Conservation (phyloP, 1,139 yeast species). For the Torulaspora globosa region DNA sequence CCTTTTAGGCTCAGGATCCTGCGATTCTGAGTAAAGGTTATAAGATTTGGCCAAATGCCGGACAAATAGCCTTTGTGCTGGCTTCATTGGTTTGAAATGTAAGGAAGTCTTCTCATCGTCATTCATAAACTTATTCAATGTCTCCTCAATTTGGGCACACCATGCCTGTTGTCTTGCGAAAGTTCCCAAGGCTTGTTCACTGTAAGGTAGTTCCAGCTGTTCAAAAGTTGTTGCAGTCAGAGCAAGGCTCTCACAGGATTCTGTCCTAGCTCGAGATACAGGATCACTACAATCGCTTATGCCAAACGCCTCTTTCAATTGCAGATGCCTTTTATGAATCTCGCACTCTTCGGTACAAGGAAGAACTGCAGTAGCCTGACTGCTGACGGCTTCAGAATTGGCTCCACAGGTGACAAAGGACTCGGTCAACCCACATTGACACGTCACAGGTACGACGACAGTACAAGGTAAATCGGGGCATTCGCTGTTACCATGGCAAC, state of each 20-base stretch:
- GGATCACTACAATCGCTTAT: conserved; percentile 17
- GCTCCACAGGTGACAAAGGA: conserved; percentile 54
- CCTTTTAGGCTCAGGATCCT: conserved; percentile 76
- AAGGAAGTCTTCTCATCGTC: conserved; percentile 38
- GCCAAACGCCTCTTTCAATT: conserved; percentile 61
- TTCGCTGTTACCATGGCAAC: conserved; percentile 61
- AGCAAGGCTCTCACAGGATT: conserved; percentile 27
- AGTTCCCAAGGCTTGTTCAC: conserved; percentile 43
- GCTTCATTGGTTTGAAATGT: conserved; percentile 70
- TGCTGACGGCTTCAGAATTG: conserved; percentile 31
- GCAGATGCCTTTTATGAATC: conserved; percentile 53
- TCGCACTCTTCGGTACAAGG: conserved; percentile 74
- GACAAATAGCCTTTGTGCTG: conserved; percentile 65
- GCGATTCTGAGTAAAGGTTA: conserved; percentile 63
- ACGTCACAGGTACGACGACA: conserved; percentile 48
- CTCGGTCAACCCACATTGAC: conserved; percentile 61
- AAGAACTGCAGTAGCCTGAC: conserved; percentile 34
- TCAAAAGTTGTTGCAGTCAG: conserved; percentile 24
- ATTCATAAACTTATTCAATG: conserved; percentile 48
- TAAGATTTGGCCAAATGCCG: conserved; percentile 62
- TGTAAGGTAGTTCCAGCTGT: conserved; percentile 39
- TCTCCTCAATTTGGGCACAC: conserved; percentile 60
- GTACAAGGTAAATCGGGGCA: conserved; percentile 52
- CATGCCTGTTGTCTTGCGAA: conserved; percentile 54
- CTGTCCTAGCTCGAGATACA: conserved; percentile 20